phyloP scores from a whole-genome alignment of 805 yeast species.

The Blastobotrys peoriensis region DNA sequence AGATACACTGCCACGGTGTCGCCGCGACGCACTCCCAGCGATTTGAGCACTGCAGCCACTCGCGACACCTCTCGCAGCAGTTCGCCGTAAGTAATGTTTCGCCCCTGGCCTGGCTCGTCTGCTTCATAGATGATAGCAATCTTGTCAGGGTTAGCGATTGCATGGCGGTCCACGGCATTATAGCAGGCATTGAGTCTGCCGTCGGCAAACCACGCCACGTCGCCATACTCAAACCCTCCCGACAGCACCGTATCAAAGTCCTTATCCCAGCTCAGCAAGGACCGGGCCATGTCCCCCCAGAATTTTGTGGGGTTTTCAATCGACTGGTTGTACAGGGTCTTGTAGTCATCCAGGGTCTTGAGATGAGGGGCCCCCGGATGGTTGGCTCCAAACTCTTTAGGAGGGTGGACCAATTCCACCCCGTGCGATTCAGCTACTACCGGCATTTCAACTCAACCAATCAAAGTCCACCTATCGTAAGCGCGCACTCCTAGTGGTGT shows the following conservation, averaged over 20 bases:
- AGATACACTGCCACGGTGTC: conserved; percentile 94
- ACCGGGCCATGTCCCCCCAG: conserved; percentile 70
- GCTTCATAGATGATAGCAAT: conserved; percentile 75
- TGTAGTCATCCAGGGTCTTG: conserved; percentile 59
- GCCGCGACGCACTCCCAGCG: conserved; percentile 88
- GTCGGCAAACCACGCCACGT: conserved; percentile 87
- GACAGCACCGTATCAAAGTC: conserved; percentile 58
- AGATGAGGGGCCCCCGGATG: conserved; percentile 57
- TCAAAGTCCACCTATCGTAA: too few relatives aligned
- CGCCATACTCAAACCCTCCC: conserved; percentile 70
- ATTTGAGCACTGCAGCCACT: conserved; percentile 74
- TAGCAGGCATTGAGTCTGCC: conserved; percentile 91
- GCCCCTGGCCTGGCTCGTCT: conserved; percentile 74
- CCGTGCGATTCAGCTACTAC: conserved; percentile 21
- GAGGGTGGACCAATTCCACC: conserved; percentile 19
- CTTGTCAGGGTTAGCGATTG: conserved; percentile 78
- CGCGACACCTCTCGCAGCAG: conserved; percentile 77
- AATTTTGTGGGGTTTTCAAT: conserved; percentile 73
- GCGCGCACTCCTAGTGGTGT: too few relatives aligned
- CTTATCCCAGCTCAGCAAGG: conserved; percentile 71
- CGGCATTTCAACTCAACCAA: too few relatives aligned
- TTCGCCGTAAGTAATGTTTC: conserved; percentile 77
- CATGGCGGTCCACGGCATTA: conserved; percentile 95
- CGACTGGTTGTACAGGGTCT: conserved; percentile 63
- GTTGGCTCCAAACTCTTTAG: conserved; percentile 20